These are phyloP conservation scores for Malus orientalis DNA, from an alignment of 306 rosid genomes.

Conservation along the genomic window DNA sequence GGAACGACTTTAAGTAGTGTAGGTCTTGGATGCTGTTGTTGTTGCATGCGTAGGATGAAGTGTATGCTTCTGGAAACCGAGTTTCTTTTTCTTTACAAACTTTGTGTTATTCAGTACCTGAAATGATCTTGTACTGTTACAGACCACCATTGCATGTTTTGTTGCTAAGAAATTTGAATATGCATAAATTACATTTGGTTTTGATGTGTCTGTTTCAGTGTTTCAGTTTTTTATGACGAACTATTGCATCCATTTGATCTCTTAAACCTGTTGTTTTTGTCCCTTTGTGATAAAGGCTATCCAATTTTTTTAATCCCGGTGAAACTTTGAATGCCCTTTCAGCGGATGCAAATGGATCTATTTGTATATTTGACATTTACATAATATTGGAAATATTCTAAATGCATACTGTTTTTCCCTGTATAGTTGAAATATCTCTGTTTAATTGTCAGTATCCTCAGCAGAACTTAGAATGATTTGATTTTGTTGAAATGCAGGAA, in stretches of 20 bases:
- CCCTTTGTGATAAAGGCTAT: background rate
- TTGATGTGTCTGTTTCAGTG: background rate
- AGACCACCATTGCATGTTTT: background rate
- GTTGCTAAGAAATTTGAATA: background rate
- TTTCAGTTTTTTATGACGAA: background rate
- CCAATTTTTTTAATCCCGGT: background rate
- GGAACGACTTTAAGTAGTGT: background rate
- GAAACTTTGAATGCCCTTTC: background rate
- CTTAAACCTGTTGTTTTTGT: too few relatives aligned
- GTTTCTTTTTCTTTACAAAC: background rate
- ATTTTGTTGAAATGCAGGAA: conserved; percentile 51
- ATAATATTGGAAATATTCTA: background rate
- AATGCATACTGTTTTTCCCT: background rate
- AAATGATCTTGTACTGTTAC: background rate
- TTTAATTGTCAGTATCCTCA: background rate
- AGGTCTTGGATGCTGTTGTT: background rate
- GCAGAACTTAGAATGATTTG: background rate
- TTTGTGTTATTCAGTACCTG: background rate
- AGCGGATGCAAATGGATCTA: background rate
- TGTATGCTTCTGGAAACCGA: background rate
- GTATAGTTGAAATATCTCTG: background rate
- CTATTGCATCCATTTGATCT: background rate
- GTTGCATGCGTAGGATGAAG: background rate
- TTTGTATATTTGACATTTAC: background rate
- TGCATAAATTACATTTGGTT: background rate